Base-by-base conservation (phyloP, 208 protist genomes). In the Leishmania arabica region DNA sequence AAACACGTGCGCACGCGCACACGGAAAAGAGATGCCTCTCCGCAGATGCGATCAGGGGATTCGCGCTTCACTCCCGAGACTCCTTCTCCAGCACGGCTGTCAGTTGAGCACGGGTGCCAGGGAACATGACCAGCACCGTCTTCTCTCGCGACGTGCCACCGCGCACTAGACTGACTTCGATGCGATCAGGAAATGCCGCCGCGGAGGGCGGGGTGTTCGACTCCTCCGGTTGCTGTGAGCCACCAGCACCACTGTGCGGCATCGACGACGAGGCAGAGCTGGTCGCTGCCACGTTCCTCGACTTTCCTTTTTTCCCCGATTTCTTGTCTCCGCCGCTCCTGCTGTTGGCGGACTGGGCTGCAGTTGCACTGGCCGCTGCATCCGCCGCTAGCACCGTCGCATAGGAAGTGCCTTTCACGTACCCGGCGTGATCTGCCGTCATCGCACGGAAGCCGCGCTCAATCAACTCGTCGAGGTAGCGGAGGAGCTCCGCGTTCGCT, bases 401-500 rank as follows among this genome's bases (percentile, higher is more conserved):
- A 79, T 84, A 84, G 24, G 78, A 88, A 21, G 84, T 88, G 27
- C 62, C 81, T 53, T 84, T 71, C 13, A 90, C 27, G 73, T 80
- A 88, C 27, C 34, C 62, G 11, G 54, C 53, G 42, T 75, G 24
- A 27, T 86, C 78, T 34, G 19, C 64, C 58, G 24, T 64, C 78
- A 87, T 62, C 53, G 75, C 81, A n/a, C 75, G 72, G 37, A 90
- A 68, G 51, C 91, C 82, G 4, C 73, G 62, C 77, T 92, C 86
- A 4, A 96, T 62, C 13, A 87, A 34, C 51, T 86, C 83, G 47
- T 92, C 86, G 47, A 96, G 75, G 77, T 93, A 97, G 47, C 90
- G 83, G 0, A 94, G 69, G 3, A 97, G 92, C 69, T 94, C 94
- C 56, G 77, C 85, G 78, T 97, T 97, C 2, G 94, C 94, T 75